Evolutionary conservation across 257 asterid species (phyloP), one percentile per base, ranked within the genome.

Genomic region (Gentiana macrophylla): DNA sequence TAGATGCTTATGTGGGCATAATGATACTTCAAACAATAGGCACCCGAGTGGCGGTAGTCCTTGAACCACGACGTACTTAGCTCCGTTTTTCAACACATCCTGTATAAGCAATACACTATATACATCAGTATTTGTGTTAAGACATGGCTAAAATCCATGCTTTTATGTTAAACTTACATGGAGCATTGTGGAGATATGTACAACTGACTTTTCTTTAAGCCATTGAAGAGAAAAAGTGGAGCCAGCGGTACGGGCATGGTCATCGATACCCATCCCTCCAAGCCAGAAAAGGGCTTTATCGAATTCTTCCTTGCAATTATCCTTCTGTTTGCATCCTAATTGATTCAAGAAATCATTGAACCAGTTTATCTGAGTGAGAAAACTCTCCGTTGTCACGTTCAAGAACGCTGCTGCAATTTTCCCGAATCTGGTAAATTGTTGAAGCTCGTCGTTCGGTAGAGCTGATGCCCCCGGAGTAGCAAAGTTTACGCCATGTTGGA

Each of bases 11-110:
- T n/a, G 1, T 24, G 76, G 54, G 50, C 65, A 36, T 49, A 58
- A 48, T 2, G 77, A 59, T 45, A 71, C 58, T 59, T 51, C 70
- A 4, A 71, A 35, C 1, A 84, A 78, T 61, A 74, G 66, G 68
- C 86, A 80, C n/a, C 81, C 84, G 43, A 80, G 53, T 0, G 80
- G 84, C 32, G 81, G 87, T 36, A 77, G 60, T 15, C 81, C 87
- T 67, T 67, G 81, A 41, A 77, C 79, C 2, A 72, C 72, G 1
- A 77, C 5, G 34, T 69, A 70, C 52, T 70, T 74, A 41, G 77
- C 81, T 43, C 86, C 83, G 2, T 55, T 56, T 2, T 36, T 50
- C 58, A 70, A 52, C 61, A 71, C 45, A 55, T 62, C 38, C 81
- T 75, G 37, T 24, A 24, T 24, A 24, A 24, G 24, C 49, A 13